A percentile compares a stretch with the other conserved stretches of the same genome.
Conservation (phyloP, 2,329 filamentous ascomycete genomes). For the Ascochyta koolunga region DNA sequence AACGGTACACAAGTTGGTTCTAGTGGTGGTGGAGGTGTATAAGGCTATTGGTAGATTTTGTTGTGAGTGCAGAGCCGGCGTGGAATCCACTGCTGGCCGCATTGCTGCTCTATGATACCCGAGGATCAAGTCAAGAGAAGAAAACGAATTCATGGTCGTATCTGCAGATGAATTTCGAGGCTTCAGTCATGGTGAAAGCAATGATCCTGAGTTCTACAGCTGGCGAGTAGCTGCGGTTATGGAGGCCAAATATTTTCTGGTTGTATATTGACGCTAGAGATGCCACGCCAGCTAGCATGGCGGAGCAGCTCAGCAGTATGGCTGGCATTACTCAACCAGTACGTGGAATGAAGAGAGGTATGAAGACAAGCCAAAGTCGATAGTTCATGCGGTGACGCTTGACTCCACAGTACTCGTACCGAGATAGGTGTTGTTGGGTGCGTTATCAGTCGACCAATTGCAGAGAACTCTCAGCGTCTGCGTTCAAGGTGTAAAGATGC, state of each 20-base stretch:
- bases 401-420: not conserved
- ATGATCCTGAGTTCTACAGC: no score
- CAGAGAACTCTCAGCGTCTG: not conserved
- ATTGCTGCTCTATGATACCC: not conserved
- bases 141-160: not conserved
- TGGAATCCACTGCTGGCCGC: not conserved
- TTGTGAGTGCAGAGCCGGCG: not conserved
- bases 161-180: not conserved
- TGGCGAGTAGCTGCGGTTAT: no score
- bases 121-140: not conserved
- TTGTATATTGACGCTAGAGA: not conserved
- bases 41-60: not conserved
- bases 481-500: not conserved
- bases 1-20: conserved; percentile 7
- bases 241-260: no score
- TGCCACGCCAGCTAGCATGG: not conserved
- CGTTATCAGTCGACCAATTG: not conserved
- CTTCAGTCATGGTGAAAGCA: no score
- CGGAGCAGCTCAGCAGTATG: conserved; percentile 2
- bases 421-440: not conserved
- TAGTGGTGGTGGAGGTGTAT: not conserved
- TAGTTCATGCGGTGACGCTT: not conserved
- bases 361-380: not conserved
- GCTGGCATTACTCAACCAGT: conserved; percentile 1
- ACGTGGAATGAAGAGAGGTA: not conserved